Evolutionary conservation across 2,329 filamentous ascomycete species (phyloP).

Genomic region (Cercospora sojina): DNA sequence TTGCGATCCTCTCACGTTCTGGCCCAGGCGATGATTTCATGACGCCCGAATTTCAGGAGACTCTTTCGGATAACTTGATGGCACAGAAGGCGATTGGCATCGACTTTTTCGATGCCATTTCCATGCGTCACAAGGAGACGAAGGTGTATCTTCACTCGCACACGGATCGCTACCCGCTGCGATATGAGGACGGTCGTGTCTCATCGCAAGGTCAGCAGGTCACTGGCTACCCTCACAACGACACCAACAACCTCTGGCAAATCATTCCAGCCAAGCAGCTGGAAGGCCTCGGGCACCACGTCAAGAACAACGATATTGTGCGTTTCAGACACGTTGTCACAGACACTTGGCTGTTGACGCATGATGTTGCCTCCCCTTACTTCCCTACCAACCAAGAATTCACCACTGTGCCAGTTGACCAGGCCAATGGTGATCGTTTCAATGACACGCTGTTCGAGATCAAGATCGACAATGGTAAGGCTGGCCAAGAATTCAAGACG

Average conservation of each 20-base stretch:
- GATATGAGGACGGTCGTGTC: constrained; percentile 95
- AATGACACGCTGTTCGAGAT: constrained; percentile 95
- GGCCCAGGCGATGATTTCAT: constrained; percentile 98
- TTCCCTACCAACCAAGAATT: constrained; percentile 99
- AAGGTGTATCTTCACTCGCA: constrained; percentile 96
- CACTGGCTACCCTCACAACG: constrained; percentile 95
- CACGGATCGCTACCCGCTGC: constrained; percentile 79
- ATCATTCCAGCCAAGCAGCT: constrained; percentile 66
- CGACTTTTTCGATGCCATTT: constrained; percentile 85
- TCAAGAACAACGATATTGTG: constrained; percentile 82
- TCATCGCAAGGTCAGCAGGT: constrained; percentile 97
- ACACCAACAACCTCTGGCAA: constrained; percentile 99
- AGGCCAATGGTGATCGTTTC: constrained; percentile 69
- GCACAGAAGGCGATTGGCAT: constrained; percentile 80
- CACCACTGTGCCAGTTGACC: constrained; percentile 72
- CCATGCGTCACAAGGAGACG: constrained; percentile 93
- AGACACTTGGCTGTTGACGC: constrained; percentile 80
- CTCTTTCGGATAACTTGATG: constrained; percentile 91
- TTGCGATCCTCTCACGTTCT: constrained; percentile 80
- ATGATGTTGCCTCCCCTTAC: constrained; percentile 95
- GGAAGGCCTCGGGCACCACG: constrained; percentile 60
- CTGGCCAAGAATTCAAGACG: constrained; percentile 80
- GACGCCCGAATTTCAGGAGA: constrained; percentile 97
- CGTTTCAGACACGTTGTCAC: constrained; percentile 85
- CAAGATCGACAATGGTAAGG: constrained; percentile 81